phyloP scores from a whole-genome alignment of 257 asterid species.

The Verbascum thapsus region DNA sequence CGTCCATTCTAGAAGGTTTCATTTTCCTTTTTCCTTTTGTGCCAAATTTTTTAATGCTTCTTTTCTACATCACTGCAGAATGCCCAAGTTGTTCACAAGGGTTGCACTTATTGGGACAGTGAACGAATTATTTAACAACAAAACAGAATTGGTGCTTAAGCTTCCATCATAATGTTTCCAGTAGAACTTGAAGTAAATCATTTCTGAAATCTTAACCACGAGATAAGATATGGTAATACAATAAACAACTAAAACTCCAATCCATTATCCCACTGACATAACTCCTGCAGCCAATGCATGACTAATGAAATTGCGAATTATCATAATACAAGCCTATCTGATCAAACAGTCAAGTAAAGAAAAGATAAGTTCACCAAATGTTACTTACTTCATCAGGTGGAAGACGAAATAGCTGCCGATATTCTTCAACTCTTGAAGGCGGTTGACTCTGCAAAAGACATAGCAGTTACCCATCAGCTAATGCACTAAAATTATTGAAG shows the following conservation, averaged over 20 bases:
- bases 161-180: slow-evolving; percentile 17
- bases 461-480: slow-evolving; percentile 26
- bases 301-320: not conserved
- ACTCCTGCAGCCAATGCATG: slow-evolving; percentile 12
- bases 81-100: too few species aligned
- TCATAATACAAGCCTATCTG: slow-evolving; percentile 2
- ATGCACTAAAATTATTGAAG: slow-evolving; percentile 17
- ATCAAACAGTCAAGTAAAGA: not conserved
- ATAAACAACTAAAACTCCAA: slow-evolving; percentile 14
- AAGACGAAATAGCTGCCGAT: slow-evolving; percentile 88
- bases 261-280: slow-evolving; percentile 1
- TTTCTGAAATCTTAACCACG: slow-evolving; percentile 2
- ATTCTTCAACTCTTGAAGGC: slow-evolving; percentile 82
- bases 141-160: slow-evolving; percentile 5
- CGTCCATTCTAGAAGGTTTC: not conserved
- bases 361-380: slow-evolving; percentile 8
- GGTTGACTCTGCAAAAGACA: slow-evolving; percentile 55
- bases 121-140: not conserved
- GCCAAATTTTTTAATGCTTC: not conserved
- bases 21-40: not conserved
- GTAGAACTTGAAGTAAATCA: slow-evolving; percentile 15
- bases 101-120: too few species aligned
- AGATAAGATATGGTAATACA: not conserved
- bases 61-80: not conserved
- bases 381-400: slow-evolving; percentile 87